A percentile compares a stretch with the other conserved stretches of the same genome.
phyloP scores from a whole-genome alignment of 768 basidiomycete genomes.

The Termitomyces sp. region DNA sequence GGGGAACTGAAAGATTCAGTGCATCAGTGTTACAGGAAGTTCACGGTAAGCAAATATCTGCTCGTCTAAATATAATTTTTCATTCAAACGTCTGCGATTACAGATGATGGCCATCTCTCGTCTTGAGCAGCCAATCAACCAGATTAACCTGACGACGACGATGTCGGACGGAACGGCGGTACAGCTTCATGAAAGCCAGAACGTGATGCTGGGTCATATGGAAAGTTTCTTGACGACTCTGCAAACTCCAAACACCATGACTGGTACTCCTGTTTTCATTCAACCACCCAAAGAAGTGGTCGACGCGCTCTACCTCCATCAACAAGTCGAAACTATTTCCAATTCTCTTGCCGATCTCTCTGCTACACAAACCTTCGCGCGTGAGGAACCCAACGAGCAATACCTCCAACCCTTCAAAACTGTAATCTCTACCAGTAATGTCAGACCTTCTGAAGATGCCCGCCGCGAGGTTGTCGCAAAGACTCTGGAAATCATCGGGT shows the following conservation, averaged over 20 bases:
- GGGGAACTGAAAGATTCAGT: slow-evolving; percentile 6
- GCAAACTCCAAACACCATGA: not conserved
- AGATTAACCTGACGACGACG: slow-evolving; percentile 2
- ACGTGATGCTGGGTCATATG: slow-evolving; percentile 3
- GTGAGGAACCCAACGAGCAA: slow-evolving; percentile 3
- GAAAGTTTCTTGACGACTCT: slow-evolving; percentile 7
- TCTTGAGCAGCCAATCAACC: slow-evolving; percentile 6
- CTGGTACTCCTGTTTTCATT: not conserved
- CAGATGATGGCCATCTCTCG: slow-evolving; percentile 11
- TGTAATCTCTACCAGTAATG: not conserved
- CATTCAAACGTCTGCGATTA: not conserved
- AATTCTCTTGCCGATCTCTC: slow-evolving; percentile 8
- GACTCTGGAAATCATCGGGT: slow-evolving; percentile 6
- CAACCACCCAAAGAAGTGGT: slow-evolving; percentile 4
- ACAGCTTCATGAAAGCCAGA: slow-evolving; percentile 7
- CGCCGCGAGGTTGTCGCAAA: slow-evolving; percentile 9
- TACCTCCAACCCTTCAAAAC: slow-evolving; percentile 9
- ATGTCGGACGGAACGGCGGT: not conserved
- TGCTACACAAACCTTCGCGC: slow-evolving; percentile 1
- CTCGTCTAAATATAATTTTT: not conserved
- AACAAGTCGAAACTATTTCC: slow-evolving; percentile 10
- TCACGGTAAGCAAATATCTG: slow-evolving; percentile 8
- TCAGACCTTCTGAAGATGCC: not conserved
- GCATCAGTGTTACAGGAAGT: slow-evolving; percentile 12
- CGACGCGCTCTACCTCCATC: slow-evolving; percentile 10